Percentiles rank a stretch among this genome's conserved stretches.
These are phyloP conservation scores for Irpex sp. DNA, from an alignment of 1,284 basidiomycete species.

Conservation along the genomic window DNA sequence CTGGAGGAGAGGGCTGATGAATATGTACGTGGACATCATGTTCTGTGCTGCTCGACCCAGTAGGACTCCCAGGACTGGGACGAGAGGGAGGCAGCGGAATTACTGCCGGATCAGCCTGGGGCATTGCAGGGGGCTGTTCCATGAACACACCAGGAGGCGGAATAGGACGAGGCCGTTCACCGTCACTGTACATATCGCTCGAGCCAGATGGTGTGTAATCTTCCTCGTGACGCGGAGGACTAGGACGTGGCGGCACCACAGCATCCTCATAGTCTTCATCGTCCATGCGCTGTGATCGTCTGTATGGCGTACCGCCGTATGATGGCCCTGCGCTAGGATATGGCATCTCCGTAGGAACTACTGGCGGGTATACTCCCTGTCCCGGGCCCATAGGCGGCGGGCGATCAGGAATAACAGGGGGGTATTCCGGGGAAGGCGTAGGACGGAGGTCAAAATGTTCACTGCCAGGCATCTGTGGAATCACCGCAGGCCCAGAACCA, in stretches of 20 bases:
- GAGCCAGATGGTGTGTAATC: not conserved
- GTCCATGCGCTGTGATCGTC: not conserved
- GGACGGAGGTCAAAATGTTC: not conserved
- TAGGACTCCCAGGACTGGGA: not conserved
- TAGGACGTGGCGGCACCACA: slow-evolving; percentile 7
- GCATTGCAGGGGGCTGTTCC: slow-evolving; percentile 4
- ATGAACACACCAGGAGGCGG: slow-evolving; percentile 13
- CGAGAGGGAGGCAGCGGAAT: slow-evolving; percentile 11
- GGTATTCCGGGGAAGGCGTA: slow-evolving; percentile 3
- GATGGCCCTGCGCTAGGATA: not conserved
- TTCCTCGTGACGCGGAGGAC: not conserved
- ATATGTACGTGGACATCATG: slow-evolving; percentile 3
- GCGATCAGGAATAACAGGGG: slow-evolving; percentile 11
- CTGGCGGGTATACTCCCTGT: slow-evolving; percentile 8
- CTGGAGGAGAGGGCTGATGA: slow-evolving; percentile 1
- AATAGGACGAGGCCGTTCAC: slow-evolving; percentile 1
- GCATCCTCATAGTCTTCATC: slow-evolving; percentile 1
- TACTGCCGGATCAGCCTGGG: slow-evolving; percentile 9
- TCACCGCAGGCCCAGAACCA: slow-evolving; percentile 3
- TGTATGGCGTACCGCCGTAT: slow-evolving; percentile 7
- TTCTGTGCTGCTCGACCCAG: slow-evolving; percentile 5
- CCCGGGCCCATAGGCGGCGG: not conserved
- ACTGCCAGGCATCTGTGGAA: not conserved
- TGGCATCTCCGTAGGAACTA: slow-evolving; percentile 6
- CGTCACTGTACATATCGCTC: slow-evolving; percentile 5